These are phyloP conservation scores for Botrytis porri DNA, from an alignment of 2,329 filamentous ascomycete genomes.

Conservation along the genomic window DNA sequence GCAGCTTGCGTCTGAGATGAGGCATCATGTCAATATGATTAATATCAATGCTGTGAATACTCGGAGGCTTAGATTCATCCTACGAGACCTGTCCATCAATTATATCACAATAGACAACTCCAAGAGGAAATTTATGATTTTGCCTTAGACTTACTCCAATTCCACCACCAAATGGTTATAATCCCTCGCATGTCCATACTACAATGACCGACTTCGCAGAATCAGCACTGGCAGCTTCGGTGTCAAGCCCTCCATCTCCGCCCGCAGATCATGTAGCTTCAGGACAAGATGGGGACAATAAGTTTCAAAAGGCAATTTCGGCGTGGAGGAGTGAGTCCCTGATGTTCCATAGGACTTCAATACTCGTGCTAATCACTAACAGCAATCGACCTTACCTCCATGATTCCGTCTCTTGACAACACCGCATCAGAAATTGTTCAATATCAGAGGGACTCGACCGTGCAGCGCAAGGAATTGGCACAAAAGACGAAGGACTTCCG, in stretches of 20 bases:
- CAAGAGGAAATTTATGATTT: background rate
- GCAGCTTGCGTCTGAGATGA: background rate
- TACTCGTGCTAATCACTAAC: constrained; percentile 24
- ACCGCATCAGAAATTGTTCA: constrained; percentile 93
- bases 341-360: constrained; percentile 8
- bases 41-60: background rate
- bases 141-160: background rate
- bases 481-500: constrained; percentile 98
- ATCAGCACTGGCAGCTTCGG: constrained; percentile 27
- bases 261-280: constrained; percentile 25
- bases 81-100: background rate
- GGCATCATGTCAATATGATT: background rate
- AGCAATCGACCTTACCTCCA: constrained; percentile 84
- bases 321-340: constrained; percentile 80
- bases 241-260: constrained; percentile 18
- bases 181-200: background rate
- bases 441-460: constrained; percentile 90
- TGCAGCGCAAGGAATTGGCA: constrained; percentile 95
- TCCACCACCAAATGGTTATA: constrained; percentile 4
- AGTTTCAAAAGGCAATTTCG: constrained; percentile 93
- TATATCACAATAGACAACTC: background rate
- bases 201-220: constrained; percentile 37
- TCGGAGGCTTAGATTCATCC: background rate
- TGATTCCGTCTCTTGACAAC: constrained; percentile 82
- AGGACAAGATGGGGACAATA: constrained; percentile 65